Base-by-base conservation (phyloP, 2,329 filamentous ascomycete species). In the Colletotrichum karsti region DNA sequence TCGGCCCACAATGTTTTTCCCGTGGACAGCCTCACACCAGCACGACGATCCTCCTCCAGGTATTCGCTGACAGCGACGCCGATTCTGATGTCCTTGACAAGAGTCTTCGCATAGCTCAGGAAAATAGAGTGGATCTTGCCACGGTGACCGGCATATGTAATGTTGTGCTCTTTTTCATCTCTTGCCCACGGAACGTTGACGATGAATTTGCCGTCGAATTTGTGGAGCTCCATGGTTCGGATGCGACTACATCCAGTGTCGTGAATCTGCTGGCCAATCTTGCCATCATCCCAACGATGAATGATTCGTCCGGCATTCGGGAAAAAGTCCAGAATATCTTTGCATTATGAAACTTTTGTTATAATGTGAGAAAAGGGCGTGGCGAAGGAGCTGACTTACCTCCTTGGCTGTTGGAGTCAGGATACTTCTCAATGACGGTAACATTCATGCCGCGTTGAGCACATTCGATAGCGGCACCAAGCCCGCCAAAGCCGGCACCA, bases 401-500 rank as follows among this genome's bases (percentile, higher is more conserved):
- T 5, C 79, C 67, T 79, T 78, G 2, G 51, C 51, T 54, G 22
- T 54, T 54, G 7, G 51, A 54, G 51, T 37, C 51, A 10, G 80
- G 74, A 63, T 84, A 80, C 24, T 82, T 84, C 64, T 87, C 85
- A 42, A 85, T 77, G 15, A 84, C 77, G 42, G 74, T 76, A 63
- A 76, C 84, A 2, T 77, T 75, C 72, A 88, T 86, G 7, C 87
- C 87, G 72, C 89, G 87, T 46, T 84, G 82, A 51, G 84, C 80
- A 73, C 86, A 88, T 74, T 90, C 87, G 67, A 90, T 88, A 41
- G 87, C 87, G 10, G 87, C 86, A 15, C 87, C 84, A 13, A 90
- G 82, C 20, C 88, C 88, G 37, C 85, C 87, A 67, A 90, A 89
- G n/a, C 87, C 87, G 72, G 80, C 20, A 13, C 42, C 42, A 24